phyloP scores from a whole-genome alignment of 75 land plant species.

The Sequoiadendron giganteum region DNA sequence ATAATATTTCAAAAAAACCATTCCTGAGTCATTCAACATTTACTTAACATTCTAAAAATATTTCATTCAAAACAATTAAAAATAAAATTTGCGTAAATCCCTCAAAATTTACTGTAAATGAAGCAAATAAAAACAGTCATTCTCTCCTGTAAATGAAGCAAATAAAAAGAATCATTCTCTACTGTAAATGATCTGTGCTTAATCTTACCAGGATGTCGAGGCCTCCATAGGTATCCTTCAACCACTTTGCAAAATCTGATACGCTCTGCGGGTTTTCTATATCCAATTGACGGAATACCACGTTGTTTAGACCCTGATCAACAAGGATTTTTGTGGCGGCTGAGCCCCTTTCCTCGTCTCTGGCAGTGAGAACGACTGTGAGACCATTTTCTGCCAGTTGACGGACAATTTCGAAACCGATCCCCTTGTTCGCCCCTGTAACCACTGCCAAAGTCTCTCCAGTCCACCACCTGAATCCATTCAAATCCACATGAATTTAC shows the following conservation, averaged over 20 bases:
- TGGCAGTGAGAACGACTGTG: constrained; percentile 29
- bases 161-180: no score
- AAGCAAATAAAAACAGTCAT: no score
- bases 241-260: not conserved
- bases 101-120: not conserved
- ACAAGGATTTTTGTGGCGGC: constrained; percentile 11
- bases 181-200: not conserved
- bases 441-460: constrained; percentile 33
- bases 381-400: constrained; percentile 32
- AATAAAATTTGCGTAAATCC: no score
- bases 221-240: not conserved
- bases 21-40: no score
- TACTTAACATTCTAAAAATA: no score
- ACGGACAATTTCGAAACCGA: constrained; percentile 26
- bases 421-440: constrained; percentile 36
- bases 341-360: constrained; percentile 22
- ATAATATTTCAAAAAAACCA: no score
- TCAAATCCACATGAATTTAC: not conserved
- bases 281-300: constrained; percentile 25
- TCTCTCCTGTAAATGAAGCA: no score
- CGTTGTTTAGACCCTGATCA: constrained; percentile 15
- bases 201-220: not conserved
- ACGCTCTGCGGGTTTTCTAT: not conserved
- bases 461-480: constrained; percentile 30
- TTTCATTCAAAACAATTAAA: no score